Evolutionary conservation across 129 eudicot genomes (phyloP), one percentile per base, ranked within the genome.

Genomic region (Smallanthus sonchifolius): DNA sequence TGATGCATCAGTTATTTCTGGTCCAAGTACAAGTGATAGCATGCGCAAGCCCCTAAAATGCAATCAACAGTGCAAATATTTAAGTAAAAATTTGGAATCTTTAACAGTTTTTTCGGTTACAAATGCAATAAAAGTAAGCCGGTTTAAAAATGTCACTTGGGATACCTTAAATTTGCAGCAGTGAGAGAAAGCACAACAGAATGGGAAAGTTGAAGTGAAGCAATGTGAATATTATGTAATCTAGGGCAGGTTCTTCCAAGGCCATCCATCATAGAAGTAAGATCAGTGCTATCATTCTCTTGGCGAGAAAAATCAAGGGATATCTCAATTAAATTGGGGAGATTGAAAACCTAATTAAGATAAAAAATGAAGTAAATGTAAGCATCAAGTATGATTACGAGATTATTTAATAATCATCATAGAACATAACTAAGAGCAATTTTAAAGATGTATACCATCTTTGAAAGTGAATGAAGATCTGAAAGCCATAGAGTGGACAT

Each of bases 1-100:
- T 34, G 97, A 95, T 73, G 99, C 97, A 85, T 95, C 97, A 39
- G 97, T 88, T 34, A 95, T 85, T 79, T 90, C 92, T 34, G 95
- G 64, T 67, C 98, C 98, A 66, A 93, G 83, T 55, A 93, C 91
- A 77, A 93, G 89, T 52, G 98, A 91, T 66, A 95, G 89, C 98
- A 90, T 90, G 13, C 96, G 83, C 82, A 95, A 81, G 20, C 95
- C 87, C 95, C 97, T 95, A 77, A 65, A 76, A 13, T 65, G 42
- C 6, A 51, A 72, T 60, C 67, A 59, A 59, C 19, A 10, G 42
- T 9, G 56, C 20, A 48, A 57, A 9, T 36, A 5, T 71, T 67
- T 73, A n/a, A 1, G 61, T 32, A 44, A 16, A 15, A 43, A 43
- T 9, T 15, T 44, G 24, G 24, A 42, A 40, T 11, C 42, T 67